These are phyloP conservation scores for Mrakia frigida DNA, from an alignment of 768 basidiomycete genomes.

Conservation along the genomic window DNA sequence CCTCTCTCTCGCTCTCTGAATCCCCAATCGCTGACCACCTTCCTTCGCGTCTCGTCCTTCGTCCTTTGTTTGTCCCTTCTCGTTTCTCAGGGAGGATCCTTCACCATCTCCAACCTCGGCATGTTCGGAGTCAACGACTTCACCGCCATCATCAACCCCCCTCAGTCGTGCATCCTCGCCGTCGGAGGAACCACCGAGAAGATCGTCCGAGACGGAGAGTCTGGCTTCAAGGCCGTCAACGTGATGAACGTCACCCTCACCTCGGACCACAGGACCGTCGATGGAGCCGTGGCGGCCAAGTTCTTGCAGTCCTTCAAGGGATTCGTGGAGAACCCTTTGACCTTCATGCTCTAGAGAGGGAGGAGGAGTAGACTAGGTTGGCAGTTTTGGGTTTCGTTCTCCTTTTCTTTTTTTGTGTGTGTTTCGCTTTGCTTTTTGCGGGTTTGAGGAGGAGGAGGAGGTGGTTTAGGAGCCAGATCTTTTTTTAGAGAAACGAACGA, in stretches of 20 bases:
- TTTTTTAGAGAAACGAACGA: no score
- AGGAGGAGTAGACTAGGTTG: no score
- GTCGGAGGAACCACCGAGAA: constrained; percentile 82
- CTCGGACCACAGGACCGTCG: constrained; percentile 90
- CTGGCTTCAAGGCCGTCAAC: constrained; percentile 86
- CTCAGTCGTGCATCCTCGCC: constrained; percentile 96
- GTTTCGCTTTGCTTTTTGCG: no score
- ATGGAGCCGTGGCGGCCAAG: constrained; percentile 88
- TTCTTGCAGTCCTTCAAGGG: constrained; percentile 93
- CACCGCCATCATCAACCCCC: constrained; percentile 98
- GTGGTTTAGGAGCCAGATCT: no score
- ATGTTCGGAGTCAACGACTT: constrained; percentile 96
- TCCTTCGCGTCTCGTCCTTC: background rate
- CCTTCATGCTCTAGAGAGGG: constrained; percentile 73
- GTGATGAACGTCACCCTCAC: constrained; percentile 95
- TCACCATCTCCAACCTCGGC: constrained; percentile 98
- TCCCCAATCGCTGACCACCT: background rate
- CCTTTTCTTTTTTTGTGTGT: no score
- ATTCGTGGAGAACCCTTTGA: constrained; percentile 92
- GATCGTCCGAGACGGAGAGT: constrained; percentile 57
- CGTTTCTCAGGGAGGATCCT: constrained; percentile 84
- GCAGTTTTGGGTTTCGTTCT: no score
- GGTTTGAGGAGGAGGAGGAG: no score
- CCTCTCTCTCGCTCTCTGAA: background rate
- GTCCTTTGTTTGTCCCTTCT: no score